Evolutionary conservation across 225 moss, liverwort and hornwort species (phyloP).

Genomic region (Climacium dendroides): DNA sequence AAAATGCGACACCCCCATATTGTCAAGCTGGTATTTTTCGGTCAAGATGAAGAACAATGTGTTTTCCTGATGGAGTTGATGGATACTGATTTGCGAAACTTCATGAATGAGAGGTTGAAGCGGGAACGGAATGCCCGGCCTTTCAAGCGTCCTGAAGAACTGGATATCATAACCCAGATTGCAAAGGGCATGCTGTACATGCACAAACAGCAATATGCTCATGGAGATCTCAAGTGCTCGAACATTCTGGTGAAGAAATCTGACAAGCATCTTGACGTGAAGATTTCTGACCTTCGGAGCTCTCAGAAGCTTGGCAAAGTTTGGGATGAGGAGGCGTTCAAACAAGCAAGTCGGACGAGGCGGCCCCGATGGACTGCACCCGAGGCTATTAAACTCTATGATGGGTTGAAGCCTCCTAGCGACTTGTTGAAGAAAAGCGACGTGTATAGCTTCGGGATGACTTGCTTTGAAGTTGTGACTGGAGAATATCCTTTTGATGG

Average conservation of each 20-base stretch:
- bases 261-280: neutral
- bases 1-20: constrained; percentile 16
- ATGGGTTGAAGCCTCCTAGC: neutral
- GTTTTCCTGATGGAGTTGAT: constrained; percentile 17
- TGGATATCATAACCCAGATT: constrained; percentile 24
- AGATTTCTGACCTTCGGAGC: neutral
- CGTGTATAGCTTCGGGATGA: neutral
- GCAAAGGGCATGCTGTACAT: constrained; percentile 9
- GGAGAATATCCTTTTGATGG: neutral
- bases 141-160: neutral
- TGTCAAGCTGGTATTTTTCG: constrained; percentile 4
- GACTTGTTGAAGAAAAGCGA: neutral
- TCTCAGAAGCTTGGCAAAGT: neutral
- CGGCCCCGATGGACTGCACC: neutral
- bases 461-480: neutral
- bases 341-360: neutral
- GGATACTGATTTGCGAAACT: neutral
- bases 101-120: neutral
- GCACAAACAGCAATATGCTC: neutral
- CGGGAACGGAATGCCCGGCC: neutral
- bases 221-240: constrained; percentile 19
- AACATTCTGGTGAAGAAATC: constrained; percentile 10
- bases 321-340: neutral
- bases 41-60: neutral
- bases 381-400: neutral